These are phyloP conservation scores for Alternaria sp. DNA, from an alignment of 2,329 filamentous ascomycete species.

Conservation along the genomic window DNA sequence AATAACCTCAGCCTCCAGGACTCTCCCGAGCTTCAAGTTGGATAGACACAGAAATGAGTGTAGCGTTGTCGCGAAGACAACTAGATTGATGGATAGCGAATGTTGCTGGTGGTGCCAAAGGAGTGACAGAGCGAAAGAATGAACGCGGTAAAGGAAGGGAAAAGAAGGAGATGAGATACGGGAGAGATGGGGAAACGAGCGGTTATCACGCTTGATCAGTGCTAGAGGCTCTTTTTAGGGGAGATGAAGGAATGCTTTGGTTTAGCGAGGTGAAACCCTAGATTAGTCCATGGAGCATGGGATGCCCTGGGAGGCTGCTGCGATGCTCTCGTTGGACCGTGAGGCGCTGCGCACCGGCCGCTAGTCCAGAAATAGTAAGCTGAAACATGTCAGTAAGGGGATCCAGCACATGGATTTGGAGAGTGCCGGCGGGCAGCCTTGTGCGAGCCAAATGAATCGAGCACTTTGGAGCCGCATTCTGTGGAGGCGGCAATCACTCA, in stretches of 20 bases:
- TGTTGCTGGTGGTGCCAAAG: constrained; percentile 33
- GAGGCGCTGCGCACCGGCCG: constrained; percentile 23
- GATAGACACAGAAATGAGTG: constrained; percentile 43
- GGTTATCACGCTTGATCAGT: constrained; percentile 41
- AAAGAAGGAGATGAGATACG: constrained; percentile 24
- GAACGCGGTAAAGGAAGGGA: constrained; percentile 29
- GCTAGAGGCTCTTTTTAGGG: constrained; percentile 33
- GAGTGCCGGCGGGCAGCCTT: constrained; percentile 18
- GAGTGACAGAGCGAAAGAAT: constrained; percentile 42
- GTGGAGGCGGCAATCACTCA: constrained; percentile 7
- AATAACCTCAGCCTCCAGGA: constrained; percentile 39
- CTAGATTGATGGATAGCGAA: constrained; percentile 33
- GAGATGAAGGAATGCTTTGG: constrained; percentile 52
- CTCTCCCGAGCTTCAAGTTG: constrained; percentile 24
- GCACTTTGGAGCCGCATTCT: constrained; percentile 2
- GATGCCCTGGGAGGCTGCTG: constrained; percentile 11
- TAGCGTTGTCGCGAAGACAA: constrained; percentile 29
- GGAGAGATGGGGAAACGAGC: constrained; percentile 26
- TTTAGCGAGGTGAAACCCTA: constrained; percentile 48
- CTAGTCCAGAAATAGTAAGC: constrained; percentile 36
- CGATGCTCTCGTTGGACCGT: constrained; percentile 31
- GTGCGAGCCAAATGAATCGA: constrained; percentile 1
- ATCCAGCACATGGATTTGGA: constrained; percentile 12
- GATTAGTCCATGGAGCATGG: constrained; percentile 32
- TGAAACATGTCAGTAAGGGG: constrained; percentile 49